Percentiles rank a stretch among this genome's conserved stretches.
Conservation (phyloP, 2,329 filamentous ascomycete genomes). For the Aspergillus jensenii region DNA sequence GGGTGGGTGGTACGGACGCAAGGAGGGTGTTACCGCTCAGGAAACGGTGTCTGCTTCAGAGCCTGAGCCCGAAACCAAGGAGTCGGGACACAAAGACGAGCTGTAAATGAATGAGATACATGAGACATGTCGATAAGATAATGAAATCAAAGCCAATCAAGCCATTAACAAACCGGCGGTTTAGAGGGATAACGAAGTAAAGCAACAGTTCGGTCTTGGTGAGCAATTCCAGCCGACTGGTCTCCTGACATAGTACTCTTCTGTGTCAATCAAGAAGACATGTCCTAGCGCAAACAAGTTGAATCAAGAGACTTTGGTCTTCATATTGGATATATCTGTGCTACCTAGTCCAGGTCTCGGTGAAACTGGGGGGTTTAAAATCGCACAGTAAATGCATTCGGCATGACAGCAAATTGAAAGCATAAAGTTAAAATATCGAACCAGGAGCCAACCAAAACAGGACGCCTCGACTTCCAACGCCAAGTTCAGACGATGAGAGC, state of each 20-base stretch:
- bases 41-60: background rate
- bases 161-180: background rate
- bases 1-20: conserved; percentile 42
- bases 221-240: background rate
- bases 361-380: conserved; percentile 10
- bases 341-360: conserved; percentile 21
- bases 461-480: conserved; percentile 42
- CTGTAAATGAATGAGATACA: conserved; percentile 21
- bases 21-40: conserved; percentile 18
- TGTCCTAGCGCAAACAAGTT: background rate
- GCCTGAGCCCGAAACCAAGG: conserved; percentile 8
- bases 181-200: background rate
- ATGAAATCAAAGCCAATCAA: conserved; percentile 8
- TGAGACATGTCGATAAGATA: conserved; percentile 17
- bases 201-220: background rate
- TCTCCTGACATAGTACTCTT: too few species aligned
- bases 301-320: conserved; percentile 14
- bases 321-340: conserved; percentile 24
- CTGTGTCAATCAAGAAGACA: background rate
- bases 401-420: conserved; percentile 27
- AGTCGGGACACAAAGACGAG: conserved; percentile 28
- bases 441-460: conserved; percentile 36
- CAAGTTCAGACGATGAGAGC: conserved; percentile 34
- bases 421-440: conserved; percentile 21
- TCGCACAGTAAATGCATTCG: conserved; percentile 35